Evolutionary conservation across 768 basidiomycete species (phyloP).

Genomic region (Gautieria morchelliformis): DNA sequence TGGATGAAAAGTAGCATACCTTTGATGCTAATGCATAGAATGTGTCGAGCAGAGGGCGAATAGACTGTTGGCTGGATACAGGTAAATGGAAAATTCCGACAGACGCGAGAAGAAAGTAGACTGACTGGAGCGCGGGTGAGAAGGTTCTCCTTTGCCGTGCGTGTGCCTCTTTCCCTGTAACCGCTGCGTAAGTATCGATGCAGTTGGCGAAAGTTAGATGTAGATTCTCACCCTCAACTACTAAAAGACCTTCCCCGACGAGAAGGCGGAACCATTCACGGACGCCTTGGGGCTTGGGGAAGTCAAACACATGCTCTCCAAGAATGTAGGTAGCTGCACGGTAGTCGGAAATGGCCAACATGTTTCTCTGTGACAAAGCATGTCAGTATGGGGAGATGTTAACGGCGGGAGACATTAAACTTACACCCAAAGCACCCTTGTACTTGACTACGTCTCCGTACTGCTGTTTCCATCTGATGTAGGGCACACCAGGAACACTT

Average conservation of each 20-base stretch:
- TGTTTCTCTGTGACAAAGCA: conserved; percentile 35
- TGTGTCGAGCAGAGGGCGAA: not conserved
- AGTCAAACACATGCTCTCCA: conserved; percentile 43
- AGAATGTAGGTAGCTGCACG: conserved; percentile 46
- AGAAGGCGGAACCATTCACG: conserved; percentile 55
- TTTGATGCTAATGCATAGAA: not conserved
- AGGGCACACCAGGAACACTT: conserved; percentile 40
- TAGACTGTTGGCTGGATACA: not conserved
- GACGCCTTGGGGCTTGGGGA: conserved; percentile 55
- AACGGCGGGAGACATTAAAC: conserved; percentile 8
- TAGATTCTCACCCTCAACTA: conserved; percentile 45
- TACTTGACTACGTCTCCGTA: conserved; percentile 50
- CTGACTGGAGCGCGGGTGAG: not conserved
- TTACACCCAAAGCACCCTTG: conserved; percentile 47
- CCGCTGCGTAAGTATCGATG: not conserved
- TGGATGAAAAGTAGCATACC: not conserved
- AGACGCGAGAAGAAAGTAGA: conserved; percentile 1
- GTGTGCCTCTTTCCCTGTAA: conserved; percentile 8
- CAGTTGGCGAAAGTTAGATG: not conserved
- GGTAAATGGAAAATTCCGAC: not conserved
- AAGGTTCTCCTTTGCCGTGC: conserved; percentile 10
- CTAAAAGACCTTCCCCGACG: conserved; percentile 54
- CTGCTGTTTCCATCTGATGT: conserved; percentile 40
- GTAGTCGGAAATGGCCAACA: conserved; percentile 48
- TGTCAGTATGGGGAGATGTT: conserved; percentile 4